Conservation (phyloP, 306 rosid species). For the Citrullus colocynthis region DNA sequence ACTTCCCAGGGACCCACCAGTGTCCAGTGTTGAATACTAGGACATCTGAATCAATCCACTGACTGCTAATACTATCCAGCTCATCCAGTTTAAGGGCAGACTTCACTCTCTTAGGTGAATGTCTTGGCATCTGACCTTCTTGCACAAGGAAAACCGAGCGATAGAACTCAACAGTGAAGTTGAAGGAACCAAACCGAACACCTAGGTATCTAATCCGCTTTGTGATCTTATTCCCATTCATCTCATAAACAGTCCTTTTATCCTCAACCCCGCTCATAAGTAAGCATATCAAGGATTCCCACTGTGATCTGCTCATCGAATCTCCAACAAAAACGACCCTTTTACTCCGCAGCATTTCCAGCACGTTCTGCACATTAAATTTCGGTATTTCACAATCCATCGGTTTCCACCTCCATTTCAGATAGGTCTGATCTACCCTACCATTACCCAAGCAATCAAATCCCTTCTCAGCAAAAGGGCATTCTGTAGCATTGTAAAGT, state of each 20-base stretch:
- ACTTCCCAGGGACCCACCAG: constrained; percentile 92
- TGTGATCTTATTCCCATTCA: constrained; percentile 50
- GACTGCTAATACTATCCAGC: constrained; percentile 49
- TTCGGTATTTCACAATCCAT: constrained; percentile 39
- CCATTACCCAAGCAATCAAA: constrained; percentile 73
- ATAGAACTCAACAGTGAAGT: constrained; percentile 64
- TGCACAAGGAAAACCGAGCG: constrained; percentile 78
- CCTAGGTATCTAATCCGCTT: constrained; percentile 56
- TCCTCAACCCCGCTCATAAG: constrained; percentile 76
- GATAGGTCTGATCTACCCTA: constrained; percentile 46
- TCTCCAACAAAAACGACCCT: constrained; percentile 79
- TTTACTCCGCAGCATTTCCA: constrained; percentile 50
- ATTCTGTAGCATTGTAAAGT: constrained; percentile 61
- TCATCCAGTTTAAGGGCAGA: constrained; percentile 60
- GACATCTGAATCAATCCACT: constrained; percentile 72
- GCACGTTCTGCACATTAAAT: constrained; percentile 31
- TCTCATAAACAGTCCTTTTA: constrained; percentile 61
- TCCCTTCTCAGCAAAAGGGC: constrained; percentile 73
- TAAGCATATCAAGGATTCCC: constrained; percentile 82
- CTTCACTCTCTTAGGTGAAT: constrained; percentile 67
- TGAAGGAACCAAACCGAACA: constrained; percentile 61
- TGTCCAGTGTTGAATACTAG: constrained; percentile 88
- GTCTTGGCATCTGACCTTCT: constrained; percentile 40
- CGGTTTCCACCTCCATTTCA: constrained; percentile 74
- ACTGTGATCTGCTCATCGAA: constrained; percentile 89